Evolutionary conservation across 345 rosid genomes (phyloP).

Genomic region (Pelargonium nanum): DNA sequence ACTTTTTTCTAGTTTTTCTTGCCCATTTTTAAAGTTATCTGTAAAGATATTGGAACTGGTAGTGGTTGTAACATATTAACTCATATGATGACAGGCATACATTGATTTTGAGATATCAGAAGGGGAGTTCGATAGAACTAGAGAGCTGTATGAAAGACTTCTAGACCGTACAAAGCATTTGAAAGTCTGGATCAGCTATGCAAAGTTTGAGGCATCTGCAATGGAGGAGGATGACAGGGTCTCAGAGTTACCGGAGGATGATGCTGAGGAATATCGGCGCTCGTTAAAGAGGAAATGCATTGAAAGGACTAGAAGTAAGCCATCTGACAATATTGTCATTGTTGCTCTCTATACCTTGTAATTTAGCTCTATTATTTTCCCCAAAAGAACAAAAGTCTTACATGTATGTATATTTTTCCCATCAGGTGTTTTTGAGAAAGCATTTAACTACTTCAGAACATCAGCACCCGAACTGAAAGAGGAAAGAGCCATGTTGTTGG

Average conservation of each 20-base stretch:
- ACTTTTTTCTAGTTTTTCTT: background rate
- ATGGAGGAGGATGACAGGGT: conserved; percentile 18
- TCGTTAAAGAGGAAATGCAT: conserved; percentile 38
- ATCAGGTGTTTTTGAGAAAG: conserved; percentile 28
- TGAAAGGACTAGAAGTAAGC: conserved; percentile 64
- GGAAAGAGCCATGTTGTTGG: conserved; percentile 30
- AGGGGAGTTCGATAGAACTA: conserved; percentile 59
- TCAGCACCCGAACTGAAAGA: conserved; percentile 30
- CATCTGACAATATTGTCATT: background rate
- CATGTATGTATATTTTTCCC: background rate
- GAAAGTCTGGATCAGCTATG: conserved; percentile 91
- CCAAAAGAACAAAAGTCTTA: background rate
- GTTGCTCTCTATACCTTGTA: background rate
- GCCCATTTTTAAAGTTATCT: too few relatives aligned
- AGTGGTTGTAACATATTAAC: conserved; percentile 1
- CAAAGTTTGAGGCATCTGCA: conserved; percentile 72
- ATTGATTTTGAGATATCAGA: conserved; percentile 89
- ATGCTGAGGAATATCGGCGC: conserved; percentile 11
- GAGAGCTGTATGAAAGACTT: conserved; percentile 61
- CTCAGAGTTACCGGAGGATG: conserved; percentile 24
- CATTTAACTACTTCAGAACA: conserved; percentile 24
- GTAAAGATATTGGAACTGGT: background rate
- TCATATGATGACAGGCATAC: conserved; percentile 50
- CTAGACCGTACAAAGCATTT: conserved; percentile 81
- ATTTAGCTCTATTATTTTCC: too few relatives aligned